Conservation (phyloP, 306 rosid genomes). For the Senna siamea region DNA sequence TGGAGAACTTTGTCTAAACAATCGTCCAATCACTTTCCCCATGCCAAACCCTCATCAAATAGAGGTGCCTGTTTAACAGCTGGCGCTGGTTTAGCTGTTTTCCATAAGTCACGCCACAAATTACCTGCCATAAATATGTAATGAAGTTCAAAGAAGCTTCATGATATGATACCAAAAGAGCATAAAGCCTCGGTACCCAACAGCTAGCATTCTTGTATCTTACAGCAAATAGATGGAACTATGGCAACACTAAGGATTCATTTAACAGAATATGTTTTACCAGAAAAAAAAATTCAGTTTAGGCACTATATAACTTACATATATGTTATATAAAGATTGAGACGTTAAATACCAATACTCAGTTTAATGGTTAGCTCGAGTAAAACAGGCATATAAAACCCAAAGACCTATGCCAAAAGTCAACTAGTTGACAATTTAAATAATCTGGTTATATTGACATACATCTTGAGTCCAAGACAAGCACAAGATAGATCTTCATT, state of each 20-base stretch:
- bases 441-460: not conserved
- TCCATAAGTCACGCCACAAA: constrained; percentile 96
- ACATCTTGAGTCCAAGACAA: constrained; percentile 4
- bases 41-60: constrained; percentile 93
- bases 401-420: not conserved
- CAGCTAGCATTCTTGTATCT: not conserved
- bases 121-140: constrained; percentile 62
- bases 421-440: not conserved
- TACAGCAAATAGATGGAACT: not conserved
- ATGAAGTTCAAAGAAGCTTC: constrained; percentile 21
- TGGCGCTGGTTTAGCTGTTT: constrained; percentile 86
- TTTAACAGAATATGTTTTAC: not conserved
- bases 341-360: constrained; percentile 9
- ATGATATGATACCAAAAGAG: not conserved
- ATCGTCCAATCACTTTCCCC: constrained; percentile 66
- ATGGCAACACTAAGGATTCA: no score
- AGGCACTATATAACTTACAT: not conserved
- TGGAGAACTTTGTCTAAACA: constrained; percentile 43
- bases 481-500: not conserved
- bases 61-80: constrained; percentile 94
- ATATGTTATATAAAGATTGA: not conserved
- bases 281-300: not conserved
- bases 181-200: not conserved
- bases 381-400: not conserved
- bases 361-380: constrained; percentile 1